Evolutionary conservation across 805 yeast genomes (phyloP), one percentile per base, ranked within the genome.

Genomic region (Middelhovenomyces tepae): DNA sequence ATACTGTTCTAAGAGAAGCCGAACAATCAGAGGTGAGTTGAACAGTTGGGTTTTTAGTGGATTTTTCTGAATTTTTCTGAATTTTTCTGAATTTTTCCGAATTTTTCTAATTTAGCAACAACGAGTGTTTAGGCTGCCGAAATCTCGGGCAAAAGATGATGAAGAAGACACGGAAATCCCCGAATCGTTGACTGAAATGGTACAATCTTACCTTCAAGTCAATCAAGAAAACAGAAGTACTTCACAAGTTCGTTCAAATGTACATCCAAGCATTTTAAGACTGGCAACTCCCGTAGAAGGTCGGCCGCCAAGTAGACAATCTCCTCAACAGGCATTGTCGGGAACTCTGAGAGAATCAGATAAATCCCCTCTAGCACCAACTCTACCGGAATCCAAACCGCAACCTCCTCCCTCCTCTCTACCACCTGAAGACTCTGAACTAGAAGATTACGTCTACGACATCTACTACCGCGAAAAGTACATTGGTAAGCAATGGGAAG

Each of bases 371-470:
- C n/a, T n/a, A n/a, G n/a, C n/a, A n/a, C n/a, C n/a, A n/a, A n/a
- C n/a, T n/a, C n/a, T n/a, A n/a, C n/a, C n/a, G n/a, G n/a, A n/a
- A n/a, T n/a, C n/a, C n/a, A n/a, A n/a, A n/a, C n/a, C n/a, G n/a
- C n/a, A n/a, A n/a, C n/a, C n/a, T n/a, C n/a, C n/a, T n/a, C n/a
- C n/a, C n/a, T n/a, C n/a, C n/a, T n/a, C 16, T 24, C 30, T 10
- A 24, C 34, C 31, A 26, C n/a, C 26, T 18, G 38, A 16, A 11
- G 53, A 51, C 23, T 38, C 42, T 9, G 64, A 52, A 29, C 58
- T 58, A 3, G 60, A 69, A n/a, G 94, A 83, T 27, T 89, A 84
- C 46, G 97, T 89, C 13, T 89, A 85, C 50, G 98, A 89, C 56
- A 86, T 89, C 7, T 89, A 89, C 57, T 67, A 77, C 60, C 62